phyloP scores from a whole-genome alignment of 2,329 filamentous ascomycete species.

The Microsporum audouinii region DNA sequence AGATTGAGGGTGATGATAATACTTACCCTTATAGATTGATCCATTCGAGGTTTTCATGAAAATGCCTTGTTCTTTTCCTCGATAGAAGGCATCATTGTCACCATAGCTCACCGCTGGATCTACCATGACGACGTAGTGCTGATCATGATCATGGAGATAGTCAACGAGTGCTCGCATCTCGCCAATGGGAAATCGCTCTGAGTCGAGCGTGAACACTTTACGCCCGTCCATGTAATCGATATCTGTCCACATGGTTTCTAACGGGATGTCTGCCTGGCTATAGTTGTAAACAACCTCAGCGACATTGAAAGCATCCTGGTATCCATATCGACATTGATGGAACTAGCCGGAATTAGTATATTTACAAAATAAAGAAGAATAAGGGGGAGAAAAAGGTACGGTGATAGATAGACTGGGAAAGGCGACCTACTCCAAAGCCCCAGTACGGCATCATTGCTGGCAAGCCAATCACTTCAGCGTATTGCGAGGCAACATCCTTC shows the following conservation, averaged over 20 bases:
- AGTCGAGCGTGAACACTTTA: constrained; percentile 29
- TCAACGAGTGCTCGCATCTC: constrained; percentile 52
- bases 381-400: neutral
- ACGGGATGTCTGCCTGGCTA: constrained; percentile 23
- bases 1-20: neutral
- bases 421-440: constrained; percentile 40
- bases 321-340: constrained; percentile 51
- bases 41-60: constrained; percentile 45
- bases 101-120: constrained; percentile 40
- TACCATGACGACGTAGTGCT: constrained; percentile 60
- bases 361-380: neutral
- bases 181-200: constrained; percentile 44
- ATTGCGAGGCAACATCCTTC: constrained; percentile 44
- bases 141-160: constrained; percentile 49
- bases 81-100: constrained; percentile 43
- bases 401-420: neutral
- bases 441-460: constrained; percentile 51
- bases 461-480: constrained; percentile 41
- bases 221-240: constrained; percentile 23
- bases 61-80: constrained; percentile 44
- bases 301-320: constrained; percentile 33
- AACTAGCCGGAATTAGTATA: constrained; percentile 14
- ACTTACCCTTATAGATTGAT: constrained; percentile 32
- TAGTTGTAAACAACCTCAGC: constrained; percentile 27
- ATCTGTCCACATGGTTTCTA: constrained; percentile 27